A percentile compares a stretch with the other conserved stretches of the same genome.
These are phyloP conservation scores for Tulasnella sp. DNA, from an alignment of 768 basidiomycete species.

Conservation along the genomic window DNA sequence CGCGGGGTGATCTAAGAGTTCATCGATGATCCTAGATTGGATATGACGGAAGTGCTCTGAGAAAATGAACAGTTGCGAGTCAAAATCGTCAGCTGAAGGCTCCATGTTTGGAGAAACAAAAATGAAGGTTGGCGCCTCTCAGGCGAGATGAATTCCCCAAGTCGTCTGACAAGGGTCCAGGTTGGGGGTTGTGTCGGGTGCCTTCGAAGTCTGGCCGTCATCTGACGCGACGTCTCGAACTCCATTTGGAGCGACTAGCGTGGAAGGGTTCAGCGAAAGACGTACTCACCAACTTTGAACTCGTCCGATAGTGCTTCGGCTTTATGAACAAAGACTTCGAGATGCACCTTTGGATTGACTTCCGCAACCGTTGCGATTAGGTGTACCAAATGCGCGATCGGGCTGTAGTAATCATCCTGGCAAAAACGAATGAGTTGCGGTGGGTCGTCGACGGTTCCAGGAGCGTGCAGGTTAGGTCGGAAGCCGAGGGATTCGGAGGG, in stretches of 20 bases:
- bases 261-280: not conserved
- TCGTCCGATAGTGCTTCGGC: constrained; percentile 80
- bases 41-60: constrained; percentile 89
- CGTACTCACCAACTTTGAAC: constrained; percentile 74
- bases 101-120: not conserved
- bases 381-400: constrained; percentile 75
- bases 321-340: constrained; percentile 95
- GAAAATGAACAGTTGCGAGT: constrained; percentile 1
- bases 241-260: constrained; percentile 11
- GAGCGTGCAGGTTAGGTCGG: not conserved
- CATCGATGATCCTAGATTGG: constrained; percentile 78
- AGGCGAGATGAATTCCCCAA: constrained; percentile 16
- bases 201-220: not conserved
- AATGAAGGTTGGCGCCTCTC: not conserved
- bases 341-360: constrained; percentile 67
- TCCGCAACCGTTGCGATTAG: constrained; percentile 73
- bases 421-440: not conserved
- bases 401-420: constrained; percentile 79
- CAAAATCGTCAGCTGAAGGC: not conserved
- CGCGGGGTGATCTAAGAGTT: constrained; percentile 58
- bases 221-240: constrained; percentile 14
- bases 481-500: constrained; percentile 10
- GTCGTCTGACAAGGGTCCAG: constrained; percentile 14
- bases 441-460: not conserved
- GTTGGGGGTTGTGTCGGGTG: not conserved